Evolutionary conservation across 495 filamentous ascomycete species (phyloP).

Genomic region (Acidiella bohemica): DNA sequence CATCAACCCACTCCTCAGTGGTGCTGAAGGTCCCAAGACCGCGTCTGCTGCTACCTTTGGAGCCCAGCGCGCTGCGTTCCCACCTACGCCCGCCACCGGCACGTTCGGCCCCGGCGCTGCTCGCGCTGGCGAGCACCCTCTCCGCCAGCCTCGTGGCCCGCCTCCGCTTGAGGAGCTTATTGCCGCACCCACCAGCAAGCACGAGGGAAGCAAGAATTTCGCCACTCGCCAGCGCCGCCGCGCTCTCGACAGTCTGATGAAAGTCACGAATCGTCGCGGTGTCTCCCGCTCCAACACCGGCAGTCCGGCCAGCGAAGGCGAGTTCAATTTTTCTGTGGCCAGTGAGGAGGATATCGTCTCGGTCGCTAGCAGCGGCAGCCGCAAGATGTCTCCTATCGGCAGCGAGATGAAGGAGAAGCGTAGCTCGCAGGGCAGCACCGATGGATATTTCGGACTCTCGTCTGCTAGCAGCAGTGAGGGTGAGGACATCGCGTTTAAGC

Average conservation of each 20-base stretch:
- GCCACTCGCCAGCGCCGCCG: constrained; percentile 82
- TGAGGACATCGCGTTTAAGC: constrained; percentile 20
- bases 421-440: constrained; percentile 11
- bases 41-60: constrained; percentile 36
- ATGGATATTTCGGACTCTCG: constrained; percentile 20
- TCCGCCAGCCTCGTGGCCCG: constrained; percentile 85
- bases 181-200: constrained; percentile 79
- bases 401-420: constrained; percentile 21
- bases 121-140: constrained; percentile 86
- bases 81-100: constrained; percentile 67
- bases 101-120: constrained; percentile 88
- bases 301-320: constrained; percentile 16
- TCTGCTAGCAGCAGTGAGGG: constrained; percentile 21
- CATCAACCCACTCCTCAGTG: constrained; percentile 45
- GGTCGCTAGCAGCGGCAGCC: constrained; percentile 13
- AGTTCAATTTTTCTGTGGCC: constrained; percentile 11
- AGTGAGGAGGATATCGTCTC: constrained; percentile 14
- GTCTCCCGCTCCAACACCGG: constrained; percentile 17
- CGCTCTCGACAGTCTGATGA: constrained; percentile 80
- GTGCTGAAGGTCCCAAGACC: constrained; percentile 60
- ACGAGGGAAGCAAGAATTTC: constrained; percentile 98
- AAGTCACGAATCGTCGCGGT: constrained; percentile 59
- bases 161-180: constrained; percentile 84
- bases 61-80: constrained; percentile 33
- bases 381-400: constrained; percentile 21